Base-by-base conservation (phyloP, 331 rosid genomes). In the Acacia pycnantha region DNA sequence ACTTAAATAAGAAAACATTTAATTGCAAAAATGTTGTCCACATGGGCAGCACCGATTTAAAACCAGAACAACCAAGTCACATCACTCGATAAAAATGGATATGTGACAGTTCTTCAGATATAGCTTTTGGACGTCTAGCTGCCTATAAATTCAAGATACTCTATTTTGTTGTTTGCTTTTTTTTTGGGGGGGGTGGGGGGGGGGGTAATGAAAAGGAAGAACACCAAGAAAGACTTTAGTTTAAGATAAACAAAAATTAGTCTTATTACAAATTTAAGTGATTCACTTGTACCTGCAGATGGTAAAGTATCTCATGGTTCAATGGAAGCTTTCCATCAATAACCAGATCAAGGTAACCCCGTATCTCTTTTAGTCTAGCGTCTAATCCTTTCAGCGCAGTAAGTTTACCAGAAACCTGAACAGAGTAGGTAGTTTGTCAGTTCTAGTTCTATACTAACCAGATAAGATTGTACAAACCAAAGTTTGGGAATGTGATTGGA, bases 311-410 rank as follows among this genome's bases (percentile, higher is more conserved):
- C 78, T 87, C 90, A 64, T 87, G 90, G 84, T 87, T 87, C 71
- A 87, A 64, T 12, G 90, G 90, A 84, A 87, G 90, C 76, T 84
- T 87, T 78, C 78, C 88, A 54, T 87, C 90, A 79, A 87, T 87
- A 18, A 87, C 90, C 61, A 87, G 88, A 79, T 87, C 88, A 70
- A 87, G 88, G 77, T 87, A 87, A 84, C 90, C 53, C 73, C 90
- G 85, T 62, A 87, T 87, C 82, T 87, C 90, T 70, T 80, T 84
- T 54, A 87, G 83, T 76, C 90, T 81, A 27, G 90, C 90, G 70
- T 87, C 90, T 81, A 87, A 81, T 46, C 90, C 90, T 67, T 87
- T 87, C 81, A 87, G 80, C 33, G 90, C 90, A 70, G 90, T 84
- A 64, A 87, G 90, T 75, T 87, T 87, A 53, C 77, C 90, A 53